phyloP scores from a whole-genome alignment of 2,329 filamentous ascomycete species.

The Aspergillus oerlinghausenensis region DNA sequence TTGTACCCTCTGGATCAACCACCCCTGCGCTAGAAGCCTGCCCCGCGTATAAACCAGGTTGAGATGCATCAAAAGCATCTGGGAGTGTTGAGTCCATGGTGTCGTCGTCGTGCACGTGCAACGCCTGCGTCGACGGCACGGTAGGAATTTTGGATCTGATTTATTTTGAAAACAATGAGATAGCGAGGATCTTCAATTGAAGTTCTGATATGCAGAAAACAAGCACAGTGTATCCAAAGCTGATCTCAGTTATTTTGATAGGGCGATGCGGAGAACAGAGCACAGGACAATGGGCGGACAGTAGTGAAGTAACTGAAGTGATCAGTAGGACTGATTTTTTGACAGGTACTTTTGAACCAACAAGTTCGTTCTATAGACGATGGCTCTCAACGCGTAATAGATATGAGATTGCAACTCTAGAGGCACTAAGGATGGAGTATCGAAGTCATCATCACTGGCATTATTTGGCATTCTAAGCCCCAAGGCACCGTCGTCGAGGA shows the following conservation, averaged over 20 bases:
- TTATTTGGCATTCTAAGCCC: not conserved
- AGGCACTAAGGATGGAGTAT: not conserved
- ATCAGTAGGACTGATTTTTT: not conserved
- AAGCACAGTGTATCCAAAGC: not conserved
- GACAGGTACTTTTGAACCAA: not conserved
- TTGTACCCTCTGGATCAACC: conserved; percentile 7
- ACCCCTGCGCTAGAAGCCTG: conserved; percentile 3
- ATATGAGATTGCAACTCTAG: not conserved
- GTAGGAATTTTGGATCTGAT: not conserved
- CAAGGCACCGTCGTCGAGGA: not conserved
- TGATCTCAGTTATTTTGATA: not conserved
- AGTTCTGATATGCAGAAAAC: not conserved
- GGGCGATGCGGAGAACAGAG: not conserved
- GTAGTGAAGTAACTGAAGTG: not conserved
- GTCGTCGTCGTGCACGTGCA: conserved; percentile 1
- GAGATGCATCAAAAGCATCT: conserved; percentile 22
- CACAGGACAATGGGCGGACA: not conserved
- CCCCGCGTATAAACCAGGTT: conserved; percentile 9
- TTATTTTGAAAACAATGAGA: not conserved
- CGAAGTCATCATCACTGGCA: not conserved
- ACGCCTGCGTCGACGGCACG: not conserved
- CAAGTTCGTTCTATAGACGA: not conserved
- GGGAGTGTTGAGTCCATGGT: conserved; percentile 25
- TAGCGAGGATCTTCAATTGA: not conserved
- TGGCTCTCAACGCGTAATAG: not conserved